Conservation (phyloP, 2,329 filamentous ascomycete genomes). For the Nemania diffusa region DNA sequence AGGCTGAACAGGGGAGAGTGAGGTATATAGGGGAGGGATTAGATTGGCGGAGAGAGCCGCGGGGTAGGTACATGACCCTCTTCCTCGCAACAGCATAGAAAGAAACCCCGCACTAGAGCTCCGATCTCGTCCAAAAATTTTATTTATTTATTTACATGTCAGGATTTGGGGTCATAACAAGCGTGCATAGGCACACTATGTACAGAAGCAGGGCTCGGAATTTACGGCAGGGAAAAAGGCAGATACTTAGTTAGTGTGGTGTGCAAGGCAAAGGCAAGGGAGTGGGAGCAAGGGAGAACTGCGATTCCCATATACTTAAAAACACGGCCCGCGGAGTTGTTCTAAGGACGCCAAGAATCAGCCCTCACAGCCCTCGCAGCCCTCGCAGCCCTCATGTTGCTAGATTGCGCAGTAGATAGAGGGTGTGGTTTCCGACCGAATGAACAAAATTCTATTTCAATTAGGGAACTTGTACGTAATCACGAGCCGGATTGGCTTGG, state of each 20-base stretch:
- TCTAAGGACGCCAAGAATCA: slow-evolving; percentile 15
- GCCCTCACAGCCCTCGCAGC: not conserved
- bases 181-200: not conserved
- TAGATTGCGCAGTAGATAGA: no score
- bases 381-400: not conserved
- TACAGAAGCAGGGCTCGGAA: not conserved
- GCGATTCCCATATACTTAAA: not conserved
- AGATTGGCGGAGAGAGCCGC: slow-evolving; percentile 29
- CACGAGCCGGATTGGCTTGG: slow-evolving; percentile 35
- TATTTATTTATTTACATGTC: not conserved
- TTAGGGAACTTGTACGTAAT: slow-evolving; percentile 48
- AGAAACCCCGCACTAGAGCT: slow-evolving; percentile 22
- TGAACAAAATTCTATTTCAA: slow-evolving; percentile 35
- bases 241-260: no score
- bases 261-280: not conserved
- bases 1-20: slow-evolving; percentile 29
- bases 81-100: not conserved
- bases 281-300: not conserved
- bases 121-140: not conserved
- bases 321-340: slow-evolving; percentile 39
- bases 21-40: slow-evolving; percentile 15
- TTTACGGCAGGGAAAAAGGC: not conserved
- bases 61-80: slow-evolving; percentile 24
- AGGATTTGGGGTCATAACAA: not conserved
- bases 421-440: slow-evolving; percentile 31